A percentile compares a stretch with the other conserved stretches of the same genome.
Conservation (phyloP, 225 moss, liverwort and hornwort genomes). For the Pseudisothecium myosuroides region DNA sequence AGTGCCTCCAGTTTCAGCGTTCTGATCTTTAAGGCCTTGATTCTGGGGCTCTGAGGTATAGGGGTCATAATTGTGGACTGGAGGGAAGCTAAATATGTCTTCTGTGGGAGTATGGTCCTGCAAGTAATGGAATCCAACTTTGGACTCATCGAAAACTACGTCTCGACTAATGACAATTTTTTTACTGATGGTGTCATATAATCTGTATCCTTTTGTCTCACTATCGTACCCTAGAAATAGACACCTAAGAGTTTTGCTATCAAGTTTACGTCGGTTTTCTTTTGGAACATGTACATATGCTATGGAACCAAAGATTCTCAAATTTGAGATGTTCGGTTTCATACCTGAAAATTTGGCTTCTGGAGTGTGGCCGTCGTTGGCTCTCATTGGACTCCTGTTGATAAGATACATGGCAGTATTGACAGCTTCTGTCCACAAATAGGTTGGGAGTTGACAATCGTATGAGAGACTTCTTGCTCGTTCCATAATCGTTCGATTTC, state of each 20-base stretch:
- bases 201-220: too few species aligned
- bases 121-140: too few species aligned
- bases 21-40: too few species aligned
- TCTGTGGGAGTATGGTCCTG: too few species aligned
- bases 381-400: accelerated
- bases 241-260: neutral
- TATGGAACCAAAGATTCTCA: neutral
- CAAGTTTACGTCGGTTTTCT: neutral
- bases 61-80: too few species aligned
- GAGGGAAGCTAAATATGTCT: too few species aligned
- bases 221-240: too few species aligned
- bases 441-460: neutral
- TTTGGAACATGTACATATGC: neutral
- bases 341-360: neutral
- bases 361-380: accelerated
- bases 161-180: too few species aligned
- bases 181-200: too few species aligned
- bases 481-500: neutral
- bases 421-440: neutral
- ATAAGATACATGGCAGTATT: neutral
- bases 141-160: too few species aligned
- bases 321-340: neutral
- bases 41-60: too few species aligned
- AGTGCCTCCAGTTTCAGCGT: too few species aligned
- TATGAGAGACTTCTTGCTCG: neutral